Conservation (phyloP, 495 filamentous ascomycete genomes). For the Penicillium bovifimosum region DNA sequence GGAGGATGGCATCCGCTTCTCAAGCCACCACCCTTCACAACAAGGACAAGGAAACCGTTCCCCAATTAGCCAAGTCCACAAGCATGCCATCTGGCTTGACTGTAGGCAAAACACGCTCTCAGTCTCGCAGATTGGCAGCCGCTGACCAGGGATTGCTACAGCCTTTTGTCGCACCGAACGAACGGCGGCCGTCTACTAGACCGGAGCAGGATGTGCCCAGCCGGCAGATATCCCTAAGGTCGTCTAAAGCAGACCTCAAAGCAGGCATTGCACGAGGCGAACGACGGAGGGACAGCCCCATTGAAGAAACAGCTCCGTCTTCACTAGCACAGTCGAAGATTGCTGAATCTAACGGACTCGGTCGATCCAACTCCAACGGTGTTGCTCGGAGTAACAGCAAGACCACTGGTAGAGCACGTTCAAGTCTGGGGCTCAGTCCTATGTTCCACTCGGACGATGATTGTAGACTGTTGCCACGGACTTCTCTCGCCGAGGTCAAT, state of each 20-base stretch:
- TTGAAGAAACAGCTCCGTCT: slow-evolving; percentile 3
- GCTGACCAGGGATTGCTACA: slow-evolving; percentile 21
- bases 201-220: slow-evolving; percentile 7
- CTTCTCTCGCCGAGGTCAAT: slow-evolving; percentile 39
- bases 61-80: slow-evolving; percentile 26
- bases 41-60: slow-evolving; percentile 23
- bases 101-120: slow-evolving; percentile 44
- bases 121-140: slow-evolving; percentile 38
- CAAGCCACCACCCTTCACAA: slow-evolving; percentile 32
- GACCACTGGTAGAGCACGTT: slow-evolving; percentile 30
- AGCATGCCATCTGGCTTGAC: slow-evolving; percentile 33
- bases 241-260: slow-evolving; percentile 18
- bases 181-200: slow-evolving; percentile 21
- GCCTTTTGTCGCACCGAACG: slow-evolving; percentile 13
- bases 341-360: background rate
- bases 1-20: slow-evolving; percentile 35
- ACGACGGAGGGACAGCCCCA: slow-evolving; percentile 9
- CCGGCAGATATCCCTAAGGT: slow-evolving; percentile 19
- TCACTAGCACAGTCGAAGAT: background rate
- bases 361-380: slow-evolving; percentile 13
- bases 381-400: slow-evolving; percentile 32
- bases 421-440: slow-evolving; percentile 35
- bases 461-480: slow-evolving; percentile 33
- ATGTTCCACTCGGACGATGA: slow-evolving; percentile 37
- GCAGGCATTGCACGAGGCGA: slow-evolving; percentile 8